Evolutionary conservation across 1,284 basidiomycete species (phyloP), one percentile per base, ranked within the genome.

Genomic region (Heterobasidion annosum): DNA sequence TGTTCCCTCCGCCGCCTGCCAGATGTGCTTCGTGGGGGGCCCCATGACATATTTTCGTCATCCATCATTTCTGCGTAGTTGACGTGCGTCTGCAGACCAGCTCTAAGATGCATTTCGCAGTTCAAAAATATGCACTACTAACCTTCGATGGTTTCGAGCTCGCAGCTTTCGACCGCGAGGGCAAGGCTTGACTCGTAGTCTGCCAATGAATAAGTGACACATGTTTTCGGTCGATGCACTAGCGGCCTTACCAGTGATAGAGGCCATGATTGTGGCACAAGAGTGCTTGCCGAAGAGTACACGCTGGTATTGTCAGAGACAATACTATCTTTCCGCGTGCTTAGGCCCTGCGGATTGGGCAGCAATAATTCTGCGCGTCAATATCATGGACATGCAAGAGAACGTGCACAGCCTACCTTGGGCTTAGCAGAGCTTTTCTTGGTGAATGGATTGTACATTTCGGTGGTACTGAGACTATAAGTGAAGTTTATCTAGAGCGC

Each of bases 41-140:
- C 66, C 66, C 66, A 68, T 3, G 65, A 61, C 45, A 61, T 37
- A 53, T 68, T 65, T 44, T 68, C 66, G 37, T 68, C 65, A 32
- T 68, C 65, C 25, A 68, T 56, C 60, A 66, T 62, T 57, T 67
- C 65, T 8, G 66, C 65, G 48, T 34, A 56, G 7, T 45, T 34
- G 8, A 1, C 51, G 16, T 25, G 48, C 35, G 18, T 34, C 37
- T 37, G 13, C n/a, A 13, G 49, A n/a, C 15, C n/a, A 19, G 8
- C 16, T n/a, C 33, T 15, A 48, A 25, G 25, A 25, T 25, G 25
- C 3, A 25, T 25, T 25, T 25, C 25, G 25, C 5, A 4, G 48
- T 51, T 9, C 1, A 16, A 8, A 8, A n/a, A 10, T 12, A 32
- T n/a, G 8, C 13, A 33, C 12, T 33, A 34, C 5, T 40, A 34